Evolutionary conservation across 768 basidiomycete species (phyloP), one percentile per base, ranked within the genome.

Genomic region (Glaciozyma martinii): DNA sequence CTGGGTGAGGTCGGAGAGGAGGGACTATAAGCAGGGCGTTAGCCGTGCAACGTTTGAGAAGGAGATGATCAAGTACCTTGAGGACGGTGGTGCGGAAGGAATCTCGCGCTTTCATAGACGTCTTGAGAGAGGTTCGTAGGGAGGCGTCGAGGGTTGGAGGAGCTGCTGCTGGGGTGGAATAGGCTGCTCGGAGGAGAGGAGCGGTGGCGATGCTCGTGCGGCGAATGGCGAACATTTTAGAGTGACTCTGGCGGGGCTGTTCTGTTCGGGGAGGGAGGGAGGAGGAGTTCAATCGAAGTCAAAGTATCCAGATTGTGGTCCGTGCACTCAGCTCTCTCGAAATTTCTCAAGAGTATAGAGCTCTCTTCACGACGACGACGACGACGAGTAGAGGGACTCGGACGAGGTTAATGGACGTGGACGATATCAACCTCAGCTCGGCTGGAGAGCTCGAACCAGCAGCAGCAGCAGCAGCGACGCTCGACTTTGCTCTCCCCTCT

Each of bases 1-100:
- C 32, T 61, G 63, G 46, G 65, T 61, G 32, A 69, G 33, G 49
- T 69, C 67, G 42, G 67, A 61, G 37, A 69, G 54, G 44, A 63
- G 33, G 15, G 67, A 69, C 67, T 69, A 57, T 13, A 27, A 16
- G 30, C 16, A 25, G 32, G 23, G 16, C n/a, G n/a, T 23, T 4
- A 37, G 7, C 32, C 9, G 40, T 25, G 15, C 29, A 1, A 19
- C 6, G 43, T 1, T 9, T 19, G 21, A 23, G n/a, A 25, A 42
- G 42, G 40, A 29, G 5, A 33, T 33, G 16, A 25, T 6, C 59
- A 27, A n/a, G n/a, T 10, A 60, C 59, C 61, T 68, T 69, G 61
- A 69, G 60, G 21, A 61, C 60, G n/a, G 13, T 2, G 58, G 62
- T 9, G 55, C 23, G 8, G 23, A 19, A 0, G 52, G 55, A 1